Conservation (phyloP, 1,284 basidiomycete species). For the Boletus mariae region DNA sequence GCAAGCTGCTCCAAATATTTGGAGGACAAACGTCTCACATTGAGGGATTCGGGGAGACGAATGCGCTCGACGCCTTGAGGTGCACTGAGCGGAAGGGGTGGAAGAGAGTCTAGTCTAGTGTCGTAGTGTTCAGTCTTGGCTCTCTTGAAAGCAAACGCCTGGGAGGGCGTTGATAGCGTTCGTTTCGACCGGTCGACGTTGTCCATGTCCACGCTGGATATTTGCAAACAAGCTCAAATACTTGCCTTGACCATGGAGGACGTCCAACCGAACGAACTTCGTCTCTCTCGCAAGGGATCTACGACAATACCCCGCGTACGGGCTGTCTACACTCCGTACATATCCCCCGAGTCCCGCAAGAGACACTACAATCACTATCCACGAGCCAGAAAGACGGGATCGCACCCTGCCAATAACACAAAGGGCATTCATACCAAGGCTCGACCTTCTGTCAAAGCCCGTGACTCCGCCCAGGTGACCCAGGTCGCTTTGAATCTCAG, state of each 20-base stretch:
- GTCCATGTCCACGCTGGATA: conserved; percentile 13
- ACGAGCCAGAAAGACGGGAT: background rate
- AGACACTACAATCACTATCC: conserved; percentile 3
- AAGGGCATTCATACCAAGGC: background rate
- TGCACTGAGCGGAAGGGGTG: conserved; percentile 21
- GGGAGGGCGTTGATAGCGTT: conserved; percentile 1
- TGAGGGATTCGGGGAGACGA: conserved; percentile 10
- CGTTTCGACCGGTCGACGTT: conserved; percentile 16
- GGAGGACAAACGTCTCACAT: conserved; percentile 9
- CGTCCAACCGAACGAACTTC: conserved; percentile 42
- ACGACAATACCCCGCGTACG: conserved; percentile 33
- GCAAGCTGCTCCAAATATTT: conserved; percentile 15
- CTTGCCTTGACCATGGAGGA: conserved; percentile 33
- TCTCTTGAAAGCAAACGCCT: conserved; percentile 16
- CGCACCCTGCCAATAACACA: background rate
- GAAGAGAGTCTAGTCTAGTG: conserved; percentile 6
- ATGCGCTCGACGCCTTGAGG: conserved; percentile 31
- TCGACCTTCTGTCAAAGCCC: background rate
- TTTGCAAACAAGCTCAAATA: conserved; percentile 26
- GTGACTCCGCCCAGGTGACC: conserved; percentile 10
- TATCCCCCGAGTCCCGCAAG: too few relatives aligned
- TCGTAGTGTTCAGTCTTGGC: conserved; percentile 19
- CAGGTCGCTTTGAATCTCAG: background rate
- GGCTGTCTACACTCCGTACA: background rate
- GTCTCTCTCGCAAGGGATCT: conserved; percentile 36